These are phyloP conservation scores for Ophiosphaerella narmari DNA, from an alignment of 2,329 filamentous ascomycete genomes.

Conservation along the genomic window DNA sequence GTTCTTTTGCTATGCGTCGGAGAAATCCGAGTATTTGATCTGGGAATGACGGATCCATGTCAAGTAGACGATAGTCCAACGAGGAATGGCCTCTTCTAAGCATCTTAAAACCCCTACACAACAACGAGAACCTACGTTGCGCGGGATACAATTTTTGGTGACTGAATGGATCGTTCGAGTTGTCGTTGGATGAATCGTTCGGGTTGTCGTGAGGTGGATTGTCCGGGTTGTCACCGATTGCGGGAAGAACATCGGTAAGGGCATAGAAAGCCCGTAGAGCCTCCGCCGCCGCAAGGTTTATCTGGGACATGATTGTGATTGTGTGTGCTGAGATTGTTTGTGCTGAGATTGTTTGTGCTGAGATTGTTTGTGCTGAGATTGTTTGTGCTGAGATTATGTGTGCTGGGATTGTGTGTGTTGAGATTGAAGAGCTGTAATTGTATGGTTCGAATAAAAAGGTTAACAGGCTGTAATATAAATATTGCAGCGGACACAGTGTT, in stretches of 20 bases:
- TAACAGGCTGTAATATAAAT: no score
- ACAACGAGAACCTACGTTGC: conserved; percentile 41
- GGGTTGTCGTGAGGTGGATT: neutral
- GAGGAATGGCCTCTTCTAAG: conserved; percentile 45
- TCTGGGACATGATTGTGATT: conserved; percentile 19
- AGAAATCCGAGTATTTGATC: conserved; percentile 43
- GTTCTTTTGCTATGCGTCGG: conserved; percentile 37
- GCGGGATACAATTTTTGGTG: no score
- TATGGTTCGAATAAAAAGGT: no score
- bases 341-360: neutral
- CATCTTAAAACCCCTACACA: conserved; percentile 43
- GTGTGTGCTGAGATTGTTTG: conserved; percentile 10
- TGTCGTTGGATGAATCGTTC: no score
- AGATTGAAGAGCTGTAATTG: no score
- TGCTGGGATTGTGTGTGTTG: no score
- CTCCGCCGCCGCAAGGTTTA: conserved; percentile 36
- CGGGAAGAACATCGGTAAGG: conserved; percentile 24
- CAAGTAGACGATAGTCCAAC: conserved; percentile 40
- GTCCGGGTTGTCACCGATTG: conserved; percentile 13
- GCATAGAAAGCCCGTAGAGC: conserved; percentile 37
- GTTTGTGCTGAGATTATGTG: neutral
- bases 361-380: neutral
- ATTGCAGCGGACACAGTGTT: no score
- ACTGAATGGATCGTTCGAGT: no score
- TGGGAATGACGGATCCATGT: conserved; percentile 42